A percentile compares a stretch with the other conserved stretches of the same genome.
phyloP scores from a whole-genome alignment of 2,329 filamentous ascomycete genomes.

The Conoideocrella luteorostrata region DNA sequence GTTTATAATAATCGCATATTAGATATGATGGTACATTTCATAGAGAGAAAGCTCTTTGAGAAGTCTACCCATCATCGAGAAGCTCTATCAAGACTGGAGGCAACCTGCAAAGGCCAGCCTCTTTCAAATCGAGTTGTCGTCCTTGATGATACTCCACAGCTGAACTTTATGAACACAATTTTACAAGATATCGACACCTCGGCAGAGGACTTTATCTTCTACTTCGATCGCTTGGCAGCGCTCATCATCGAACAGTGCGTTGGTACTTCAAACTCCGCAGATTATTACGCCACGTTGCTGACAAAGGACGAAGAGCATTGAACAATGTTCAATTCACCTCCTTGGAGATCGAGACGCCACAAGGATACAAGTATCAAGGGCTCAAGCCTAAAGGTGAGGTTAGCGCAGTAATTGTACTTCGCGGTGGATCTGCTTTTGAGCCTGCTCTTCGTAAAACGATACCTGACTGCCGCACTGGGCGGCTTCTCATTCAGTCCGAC shows the following conservation, averaged over 20 bases:
- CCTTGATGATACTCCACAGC: constrained; percentile 70
- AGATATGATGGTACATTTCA: constrained; percentile 92
- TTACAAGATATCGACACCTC: constrained; percentile 73
- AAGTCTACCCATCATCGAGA: constrained; percentile 81
- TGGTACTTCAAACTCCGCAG: too few species aligned
- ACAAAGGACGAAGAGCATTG: constrained; percentile 50
- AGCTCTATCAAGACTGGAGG: constrained; percentile 69
- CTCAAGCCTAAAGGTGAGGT: constrained; percentile 65
- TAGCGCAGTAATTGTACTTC: constrained; percentile 80
- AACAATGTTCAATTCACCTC: constrained; percentile 68
- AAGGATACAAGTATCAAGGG: constrained; percentile 63
- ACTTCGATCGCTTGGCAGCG: constrained; percentile 85
- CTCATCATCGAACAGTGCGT: constrained; percentile 72
- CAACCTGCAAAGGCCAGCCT: constrained; percentile 62
- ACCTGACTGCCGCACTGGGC: constrained; percentile 84
- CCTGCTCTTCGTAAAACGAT: constrained; percentile 83
- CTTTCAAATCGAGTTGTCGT: constrained; percentile 70
- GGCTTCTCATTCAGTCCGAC: constrained; percentile 86
- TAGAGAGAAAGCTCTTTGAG: constrained; percentile 76
- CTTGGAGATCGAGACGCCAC: constrained; percentile 62
- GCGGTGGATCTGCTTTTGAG: constrained; percentile 84
- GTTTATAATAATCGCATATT: constrained; percentile 8
- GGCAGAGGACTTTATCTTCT: constrained; percentile 92
- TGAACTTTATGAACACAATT: constrained; percentile 84
- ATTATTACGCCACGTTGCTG: constrained; percentile 6